These are phyloP conservation scores for Circinella umbellata DNA, from an alignment of 371 early-diverging fungal species.

Conservation along the genomic window DNA sequence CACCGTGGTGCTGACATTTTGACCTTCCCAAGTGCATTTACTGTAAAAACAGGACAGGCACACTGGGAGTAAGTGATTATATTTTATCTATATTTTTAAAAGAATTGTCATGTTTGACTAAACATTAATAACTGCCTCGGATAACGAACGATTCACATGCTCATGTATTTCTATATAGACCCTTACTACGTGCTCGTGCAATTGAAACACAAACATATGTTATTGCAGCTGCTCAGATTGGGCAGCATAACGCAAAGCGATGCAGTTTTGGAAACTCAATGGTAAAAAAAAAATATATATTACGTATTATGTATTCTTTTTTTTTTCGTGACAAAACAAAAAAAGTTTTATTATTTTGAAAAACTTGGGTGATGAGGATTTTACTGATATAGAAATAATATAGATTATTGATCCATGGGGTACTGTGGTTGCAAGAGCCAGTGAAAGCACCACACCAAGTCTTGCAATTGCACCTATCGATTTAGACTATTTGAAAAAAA, in stretches of 20 bases:
- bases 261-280: conserved; percentile 82
- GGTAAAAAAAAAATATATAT: conserved; percentile 41
- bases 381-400: not conserved
- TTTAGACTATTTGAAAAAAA: conserved; percentile 56
- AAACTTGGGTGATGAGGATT: too few relatives aligned
- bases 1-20: conserved; percentile 73
- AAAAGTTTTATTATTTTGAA: too few relatives aligned
- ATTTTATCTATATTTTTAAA: too few relatives aligned
- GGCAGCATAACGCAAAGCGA: conserved; percentile 77
- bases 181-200: conserved; percentile 81
- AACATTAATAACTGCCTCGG: too few relatives aligned
- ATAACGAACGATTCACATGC: too few relatives aligned
- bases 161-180: not conserved
- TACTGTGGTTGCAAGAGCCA: conserved; percentile 68
- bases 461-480: conserved; percentile 73
- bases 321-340: too few relatives aligned
- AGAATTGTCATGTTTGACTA: too few relatives aligned
- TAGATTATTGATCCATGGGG: conserved; percentile 60
- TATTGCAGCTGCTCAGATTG: conserved; percentile 80
- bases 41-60: conserved; percentile 79
- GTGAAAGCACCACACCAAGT: conserved; percentile 42
- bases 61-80: conserved; percentile 74
- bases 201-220: conserved; percentile 82
- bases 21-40: conserved; percentile 89
- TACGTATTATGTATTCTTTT: not conserved